Conservation (phyloP, 2,329 filamentous ascomycete genomes). For the Fusarium heterosporum region DNA sequence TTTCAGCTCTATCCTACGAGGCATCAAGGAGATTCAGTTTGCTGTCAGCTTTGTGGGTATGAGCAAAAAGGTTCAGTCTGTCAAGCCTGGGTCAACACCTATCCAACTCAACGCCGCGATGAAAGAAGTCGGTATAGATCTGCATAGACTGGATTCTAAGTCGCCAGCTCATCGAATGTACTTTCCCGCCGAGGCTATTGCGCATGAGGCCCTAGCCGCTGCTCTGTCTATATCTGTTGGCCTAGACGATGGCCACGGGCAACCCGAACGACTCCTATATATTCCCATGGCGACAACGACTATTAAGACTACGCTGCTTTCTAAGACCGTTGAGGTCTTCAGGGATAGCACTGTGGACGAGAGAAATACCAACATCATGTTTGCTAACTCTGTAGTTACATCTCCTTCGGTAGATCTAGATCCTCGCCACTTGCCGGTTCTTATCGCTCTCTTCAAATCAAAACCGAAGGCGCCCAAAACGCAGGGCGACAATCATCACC, state of each 20-base stretch:
- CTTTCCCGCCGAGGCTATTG: conserved; percentile 90
- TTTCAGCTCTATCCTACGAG: conserved; percentile 86
- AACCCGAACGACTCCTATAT: conserved; percentile 88
- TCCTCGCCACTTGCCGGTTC: conserved; percentile 87
- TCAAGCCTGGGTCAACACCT: conserved; percentile 75
- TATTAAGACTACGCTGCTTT: conserved; percentile 91
- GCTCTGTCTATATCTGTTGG: conserved; percentile 93
- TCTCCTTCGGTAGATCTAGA: conserved; percentile 95
- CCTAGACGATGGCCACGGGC: conserved; percentile 88
- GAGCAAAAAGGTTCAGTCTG: conserved; percentile 79
- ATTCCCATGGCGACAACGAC: conserved; percentile 98
- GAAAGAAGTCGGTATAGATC: conserved; percentile 94
- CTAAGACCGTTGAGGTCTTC: conserved; percentile 88
- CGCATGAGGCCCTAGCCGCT: conserved; percentile 92
- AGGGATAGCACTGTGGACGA: conserved; percentile 79
- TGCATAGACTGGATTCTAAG: conserved; percentile 90
- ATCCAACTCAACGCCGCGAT: conserved; percentile 89
- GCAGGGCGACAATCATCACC: conserved; percentile 65
- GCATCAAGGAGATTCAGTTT: conserved; percentile 96
- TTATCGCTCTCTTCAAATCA: conserved; percentile 79
- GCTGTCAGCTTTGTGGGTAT: conserved; percentile 91
- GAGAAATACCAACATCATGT: conserved; percentile 94
- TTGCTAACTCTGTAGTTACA: conserved; percentile 95
- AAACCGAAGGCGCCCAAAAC: conserved; percentile 54
- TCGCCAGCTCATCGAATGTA: conserved; percentile 99